Evolutionary conservation across 768 basidiomycete genomes (phyloP), one percentile per base, ranked within the genome.

Genomic region (Amanita polypyramis): DNA sequence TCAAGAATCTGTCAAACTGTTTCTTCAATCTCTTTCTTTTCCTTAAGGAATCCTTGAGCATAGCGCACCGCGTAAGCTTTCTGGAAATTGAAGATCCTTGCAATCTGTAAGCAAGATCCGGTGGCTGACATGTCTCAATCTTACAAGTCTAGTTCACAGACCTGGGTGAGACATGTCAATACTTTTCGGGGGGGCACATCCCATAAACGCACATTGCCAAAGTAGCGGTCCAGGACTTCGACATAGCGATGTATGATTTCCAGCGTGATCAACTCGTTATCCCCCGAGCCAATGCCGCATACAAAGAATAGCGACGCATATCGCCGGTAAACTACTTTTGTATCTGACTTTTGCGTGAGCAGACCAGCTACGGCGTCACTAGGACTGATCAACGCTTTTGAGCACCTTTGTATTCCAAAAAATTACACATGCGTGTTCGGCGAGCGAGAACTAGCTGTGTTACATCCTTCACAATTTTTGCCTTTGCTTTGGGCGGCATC

Each of bases 61-160:
- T 34, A 48, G 59, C 63, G 3, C 41, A 89, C 94, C 8, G 95
- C 90, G 63, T 93, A 98, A 36, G 96, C 96, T 67, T 98, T 99
- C 63, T 98, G 95, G 64, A 98, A 99, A 73, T 98, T 98, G 78
- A 99, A 99, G 57, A 99, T 98, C 43, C 92, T n/a, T 95, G 55
- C 29, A 27, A 43, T 52, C 46, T 54, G 10, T 41, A 4, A 38
- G 40, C 29, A 36, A 34, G 39, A 49, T 40, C 47, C 39, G 39
- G 41, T 19, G 10, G n/a, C n/a, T 11, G 29, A 32, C 4, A 25
- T 47, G 15, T 34, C 41, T 33, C 25, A 36, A 42, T 61, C 87
- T 67, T 64, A 94, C 91, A 99, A 72, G 65, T 98, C 96, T 45
- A 99, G 72, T 65, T 99, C 96, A 70, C 87, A 89, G 35, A 90